Percentiles rank a stretch among this genome's conserved stretches.
phyloP scores from a whole-genome alignment of 2,329 filamentous ascomycete genomes.

The Trichoderma sp. region DNA sequence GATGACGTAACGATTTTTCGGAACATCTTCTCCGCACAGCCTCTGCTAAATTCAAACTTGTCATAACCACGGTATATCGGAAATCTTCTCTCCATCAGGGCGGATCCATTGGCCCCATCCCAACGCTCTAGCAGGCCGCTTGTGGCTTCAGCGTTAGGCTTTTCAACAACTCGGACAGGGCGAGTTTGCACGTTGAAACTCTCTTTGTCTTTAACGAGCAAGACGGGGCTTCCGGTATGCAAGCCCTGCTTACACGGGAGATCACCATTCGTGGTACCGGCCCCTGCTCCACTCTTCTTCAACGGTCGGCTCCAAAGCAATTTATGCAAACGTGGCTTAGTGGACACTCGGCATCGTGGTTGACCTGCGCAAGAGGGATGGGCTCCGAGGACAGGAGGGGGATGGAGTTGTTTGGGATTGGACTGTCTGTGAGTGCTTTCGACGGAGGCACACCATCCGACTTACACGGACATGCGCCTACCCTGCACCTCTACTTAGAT shows the following conservation, averaged over 20 bases:
- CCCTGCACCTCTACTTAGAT: neutral
- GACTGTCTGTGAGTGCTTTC: neutral
- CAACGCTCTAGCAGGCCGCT: neutral
- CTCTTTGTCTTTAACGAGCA: neutral
- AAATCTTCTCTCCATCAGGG: neutral
- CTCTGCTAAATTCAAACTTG: neutral
- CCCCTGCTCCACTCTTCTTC: slow-evolving; percentile 11
- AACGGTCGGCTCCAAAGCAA: neutral
- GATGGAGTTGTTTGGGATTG: neutral
- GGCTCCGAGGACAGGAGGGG: neutral
- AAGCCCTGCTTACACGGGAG: slow-evolving; percentile 15
- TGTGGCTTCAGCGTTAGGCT: neutral
- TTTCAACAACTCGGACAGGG: neutral
- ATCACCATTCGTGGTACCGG: slow-evolving; percentile 17
- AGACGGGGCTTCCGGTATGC: slow-evolving; percentile 7
- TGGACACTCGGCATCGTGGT: neutral
- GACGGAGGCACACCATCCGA: neutral
- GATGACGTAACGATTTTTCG: slow-evolving; percentile 11
- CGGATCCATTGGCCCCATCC: neutral
- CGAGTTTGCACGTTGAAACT: neutral
- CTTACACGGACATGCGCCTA: neutral
- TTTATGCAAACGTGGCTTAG: slow-evolving; percentile 14
- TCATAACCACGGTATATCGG: neutral
- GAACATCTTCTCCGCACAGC: neutral
- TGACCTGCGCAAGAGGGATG: neutral